Conservation (phyloP, 2,329 filamentous ascomycete species). For the Pseudofabraea citricarpa region DNA sequence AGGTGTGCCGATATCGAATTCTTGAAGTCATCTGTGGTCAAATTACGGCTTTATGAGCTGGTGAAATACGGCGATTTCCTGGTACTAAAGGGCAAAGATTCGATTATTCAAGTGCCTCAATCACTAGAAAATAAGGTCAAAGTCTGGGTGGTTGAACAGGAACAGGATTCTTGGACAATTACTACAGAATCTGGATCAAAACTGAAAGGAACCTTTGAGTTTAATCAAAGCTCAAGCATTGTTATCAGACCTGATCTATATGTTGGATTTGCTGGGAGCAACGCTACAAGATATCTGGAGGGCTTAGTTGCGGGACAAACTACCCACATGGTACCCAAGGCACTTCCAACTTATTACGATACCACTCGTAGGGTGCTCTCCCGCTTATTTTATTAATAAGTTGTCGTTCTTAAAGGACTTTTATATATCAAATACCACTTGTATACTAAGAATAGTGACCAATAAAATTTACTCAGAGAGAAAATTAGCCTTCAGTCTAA, state of each 20-base stretch:
- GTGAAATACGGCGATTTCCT: slow-evolving; percentile 1
- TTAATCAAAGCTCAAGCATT: background rate
- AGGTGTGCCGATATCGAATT: slow-evolving; percentile 5
- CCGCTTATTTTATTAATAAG: too few relatives aligned
- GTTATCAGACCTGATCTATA: slow-evolving; percentile 10
- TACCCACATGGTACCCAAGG: too few relatives aligned
- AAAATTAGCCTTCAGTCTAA: too few relatives aligned
- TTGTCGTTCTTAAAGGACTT: too few relatives aligned
- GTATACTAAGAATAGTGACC: too few relatives aligned
- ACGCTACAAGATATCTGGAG: too few relatives aligned
- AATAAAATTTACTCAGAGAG: too few relatives aligned
- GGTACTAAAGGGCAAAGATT: background rate
- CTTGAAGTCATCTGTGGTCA: background rate
- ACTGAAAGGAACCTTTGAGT: background rate
- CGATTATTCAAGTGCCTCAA: background rate
- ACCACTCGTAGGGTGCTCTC: too few relatives aligned
- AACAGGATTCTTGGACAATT: slow-evolving; percentile 1
- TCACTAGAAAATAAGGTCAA: background rate
- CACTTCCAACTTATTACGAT: too few relatives aligned
- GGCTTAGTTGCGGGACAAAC: too few relatives aligned
- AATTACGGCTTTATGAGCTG: slow-evolving; percentile 1
- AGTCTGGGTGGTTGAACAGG: slow-evolving; percentile 1
- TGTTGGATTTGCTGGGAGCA: slow-evolving; percentile 8
- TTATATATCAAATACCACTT: too few relatives aligned
- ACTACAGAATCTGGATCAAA: background rate